These are phyloP conservation scores for Starmerella vitae DNA, from an alignment of 805 yeast species.

Conservation along the genomic window DNA sequence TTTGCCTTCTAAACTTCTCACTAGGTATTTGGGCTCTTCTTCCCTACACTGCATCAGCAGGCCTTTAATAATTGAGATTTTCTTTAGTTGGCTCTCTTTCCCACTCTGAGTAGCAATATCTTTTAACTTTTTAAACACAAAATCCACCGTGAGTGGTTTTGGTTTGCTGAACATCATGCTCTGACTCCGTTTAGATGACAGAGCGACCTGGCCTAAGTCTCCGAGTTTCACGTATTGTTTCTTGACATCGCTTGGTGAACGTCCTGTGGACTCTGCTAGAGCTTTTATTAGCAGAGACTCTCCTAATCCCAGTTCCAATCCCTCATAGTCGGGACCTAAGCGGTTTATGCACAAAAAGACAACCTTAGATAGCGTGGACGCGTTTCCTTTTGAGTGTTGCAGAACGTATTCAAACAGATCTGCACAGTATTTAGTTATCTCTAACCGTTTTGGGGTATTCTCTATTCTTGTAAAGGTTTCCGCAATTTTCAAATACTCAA, in stretches of 20 bases:
- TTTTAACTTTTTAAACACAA: conserved; percentile 60
- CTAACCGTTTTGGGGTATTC: conserved; percentile 65
- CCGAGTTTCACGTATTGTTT: conserved; percentile 67
- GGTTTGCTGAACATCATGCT: conserved; percentile 83
- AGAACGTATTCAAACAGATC: conserved; percentile 58
- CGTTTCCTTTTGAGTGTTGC: conserved; percentile 31
- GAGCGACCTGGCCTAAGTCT: conserved; percentile 83
- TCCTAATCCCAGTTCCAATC: conserved; percentile 84
- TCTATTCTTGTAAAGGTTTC: conserved; percentile 68
- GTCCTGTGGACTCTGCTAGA: conserved; percentile 78
- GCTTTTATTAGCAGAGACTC: conserved; percentile 82
- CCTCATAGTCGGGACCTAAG: conserved; percentile 92
- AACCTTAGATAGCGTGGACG: conserved; percentile 46
- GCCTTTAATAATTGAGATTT: conserved; percentile 65
- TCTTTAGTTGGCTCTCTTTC: conserved; percentile 63
- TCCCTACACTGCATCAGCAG: conserved; percentile 78
- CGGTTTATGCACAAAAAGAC: conserved; percentile 79
- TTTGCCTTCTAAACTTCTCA: conserved; percentile 85
- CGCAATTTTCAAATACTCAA: conserved; percentile 36
- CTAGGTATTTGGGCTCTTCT: conserved; percentile 77
- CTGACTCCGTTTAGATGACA: conserved; percentile 67
- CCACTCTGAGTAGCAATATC: conserved; percentile 71
- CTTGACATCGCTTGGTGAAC: conserved; percentile 56
- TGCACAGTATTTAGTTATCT: conserved; percentile 63
- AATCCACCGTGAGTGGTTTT: conserved; percentile 54